Base-by-base conservation (phyloP, 2,329 filamentous ascomycete genomes). In the Apiospora saccharicola region DNA sequence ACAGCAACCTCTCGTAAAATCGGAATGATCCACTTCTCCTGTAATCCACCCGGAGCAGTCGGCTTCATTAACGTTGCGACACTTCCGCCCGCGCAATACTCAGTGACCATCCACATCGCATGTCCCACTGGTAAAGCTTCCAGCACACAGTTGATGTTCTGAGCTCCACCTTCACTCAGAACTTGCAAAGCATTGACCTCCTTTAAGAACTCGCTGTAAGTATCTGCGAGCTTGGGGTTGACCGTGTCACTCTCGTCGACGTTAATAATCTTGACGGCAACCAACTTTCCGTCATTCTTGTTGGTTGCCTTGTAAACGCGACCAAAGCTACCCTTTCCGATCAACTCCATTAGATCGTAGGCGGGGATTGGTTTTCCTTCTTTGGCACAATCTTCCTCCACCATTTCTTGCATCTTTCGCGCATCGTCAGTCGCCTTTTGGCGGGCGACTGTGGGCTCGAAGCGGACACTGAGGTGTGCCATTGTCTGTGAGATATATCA, bases 101-200 rank as follows among this genome's bases (percentile, higher is more conserved):
- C 93, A 73, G 93, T 95, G 71, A 96, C 90, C 85, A 96, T 94
- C 94, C 94, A 97, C 84, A 97, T 91, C 73, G 94, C 90, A 76
- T 93, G 91, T 57, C 93, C 92, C 49, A 96, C 90, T 12, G 93
- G 90, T 26, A 95, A 87, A 5, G 93, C 93, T 75, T 95, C 93
- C 76, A 95, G 91, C 70, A 96, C 92, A 76, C 91, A 89, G 80
- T 96, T 96, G 83, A 97, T 91, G 79, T 96, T 96, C 76, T 89
- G 89, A 24, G 93, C 93, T 68, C 91, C 92, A 75, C 88, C 92
- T 75, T 94, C 91, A 78, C 92, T 91, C 70, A 97, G 86, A 72
- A 93, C 86, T 77, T 93, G 90, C 69, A 97, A 85, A 34, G 94
- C 88, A 74, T 87, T 90, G 77, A 92, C 89, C 81, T 93, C 90